Evolutionary conservation across 2,329 filamentous ascomycete species (phyloP).

Genomic region (Aspergillus japonicus): DNA sequence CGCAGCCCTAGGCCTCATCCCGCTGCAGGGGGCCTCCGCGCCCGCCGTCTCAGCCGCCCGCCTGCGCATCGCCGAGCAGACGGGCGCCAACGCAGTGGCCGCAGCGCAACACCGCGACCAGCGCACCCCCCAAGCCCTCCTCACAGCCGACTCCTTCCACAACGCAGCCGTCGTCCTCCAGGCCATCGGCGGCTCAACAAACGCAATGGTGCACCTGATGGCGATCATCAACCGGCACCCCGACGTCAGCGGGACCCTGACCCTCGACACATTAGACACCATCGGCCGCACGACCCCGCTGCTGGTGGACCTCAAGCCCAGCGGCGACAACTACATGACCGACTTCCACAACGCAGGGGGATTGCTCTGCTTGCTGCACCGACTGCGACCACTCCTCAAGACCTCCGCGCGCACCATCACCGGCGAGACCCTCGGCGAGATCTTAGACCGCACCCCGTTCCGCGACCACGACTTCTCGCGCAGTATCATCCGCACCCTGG

Average conservation of each 20-base stretch:
- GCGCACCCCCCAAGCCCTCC: conserved; percentile 44
- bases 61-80: conserved; percentile 54
- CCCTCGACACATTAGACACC: conserved; percentile 48
- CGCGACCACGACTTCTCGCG: conserved; percentile 41
- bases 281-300: conserved; percentile 49
- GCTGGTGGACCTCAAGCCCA: conserved; percentile 53
- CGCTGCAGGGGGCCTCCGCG: conserved; percentile 52
- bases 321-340: conserved; percentile 54
- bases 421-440: conserved; percentile 48
- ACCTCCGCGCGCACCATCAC: conserved; percentile 47
- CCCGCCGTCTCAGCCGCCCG: conserved; percentile 54
- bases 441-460: conserved; percentile 45
- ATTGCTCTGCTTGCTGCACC: conserved; percentile 49
- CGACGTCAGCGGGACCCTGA: conserved; percentile 43
- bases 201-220: conserved; percentile 55
- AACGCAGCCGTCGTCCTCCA: conserved; percentile 55
- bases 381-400: conserved; percentile 46
- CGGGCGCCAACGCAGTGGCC: conserved; percentile 49
- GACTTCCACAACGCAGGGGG: conserved; percentile 55
- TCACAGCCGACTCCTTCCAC: conserved; percentile 48
- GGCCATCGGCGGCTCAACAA: conserved; percentile 56
- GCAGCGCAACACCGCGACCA: conserved; percentile 34
- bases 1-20: conserved; percentile 53
- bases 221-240: conserved; percentile 56
- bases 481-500: conserved; percentile 45